Evolutionary conservation across 352 stramenopile species (phyloP), one percentile per base, ranked within the genome.

Genomic region (Globisporangium orthogonon): DNA sequence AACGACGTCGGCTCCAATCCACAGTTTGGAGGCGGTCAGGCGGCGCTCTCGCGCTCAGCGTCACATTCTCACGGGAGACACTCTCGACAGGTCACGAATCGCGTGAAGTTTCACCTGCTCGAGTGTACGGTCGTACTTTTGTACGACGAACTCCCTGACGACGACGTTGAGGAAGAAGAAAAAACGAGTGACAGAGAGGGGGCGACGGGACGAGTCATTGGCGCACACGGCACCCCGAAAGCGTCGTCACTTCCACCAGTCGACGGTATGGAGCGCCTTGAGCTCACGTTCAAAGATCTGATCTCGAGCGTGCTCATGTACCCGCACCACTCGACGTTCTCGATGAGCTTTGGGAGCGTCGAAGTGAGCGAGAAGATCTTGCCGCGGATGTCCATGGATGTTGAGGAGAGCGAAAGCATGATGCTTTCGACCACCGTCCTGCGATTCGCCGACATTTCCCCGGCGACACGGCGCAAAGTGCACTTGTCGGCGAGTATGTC

Each of bases 101-200:
- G 81, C 14, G 56, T 91, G 29, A 95, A 95, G 59, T 15, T 92
- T 4, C 84, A 94, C 60, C 58, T 95, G 29, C 69, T 93, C 11
- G 74, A 93, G 49, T 89, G 83, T 35, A 65, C 89, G 3, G 66
- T 86, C 35, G 62, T 89, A 28, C 56, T 95, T 49, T 57, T 95
- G 30, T 95, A 95, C 52, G 83, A 95, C 55, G 84, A 95, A 53
- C 60, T 93, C 18, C 71, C 68, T 1, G 76, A 90, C 48, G 66
- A 74, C 39, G 71, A 87, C 11, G 69, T 73, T 6, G 68, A 76
- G 13, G 63, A 65, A 1, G 48, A 66, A 1, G 58, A 62, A 4
- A 60, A 74, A 33, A 29, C 11, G 35, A 52, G 56, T 11, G 65
- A 71, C 15, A 64, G 67, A 17, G 49, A 52, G 2, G 52, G 40